phyloP scores from a whole-genome alignment of 441 rosid genomes.

The Syzygium malaccense region DNA sequence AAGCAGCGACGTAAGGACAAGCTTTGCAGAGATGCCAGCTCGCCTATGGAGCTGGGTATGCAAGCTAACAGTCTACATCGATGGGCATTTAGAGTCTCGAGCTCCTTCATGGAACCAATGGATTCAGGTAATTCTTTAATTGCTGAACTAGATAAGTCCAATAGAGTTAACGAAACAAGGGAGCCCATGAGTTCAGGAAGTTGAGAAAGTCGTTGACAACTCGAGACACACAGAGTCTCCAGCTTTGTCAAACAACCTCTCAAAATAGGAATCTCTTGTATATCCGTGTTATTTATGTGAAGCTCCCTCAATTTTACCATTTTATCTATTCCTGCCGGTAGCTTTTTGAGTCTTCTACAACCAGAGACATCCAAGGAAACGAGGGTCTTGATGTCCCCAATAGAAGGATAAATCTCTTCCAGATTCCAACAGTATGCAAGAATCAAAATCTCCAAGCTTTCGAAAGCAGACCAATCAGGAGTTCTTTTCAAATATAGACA shows the following conservation, averaged over 20 bases:
- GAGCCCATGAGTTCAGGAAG: neutral
- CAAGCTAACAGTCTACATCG: rapidly evolving
- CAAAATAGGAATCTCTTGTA: neutral
- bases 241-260: neutral
- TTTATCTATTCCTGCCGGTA: neutral
- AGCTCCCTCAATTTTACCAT: neutral
- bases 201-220: neutral
- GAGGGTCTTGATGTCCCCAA: neutral
- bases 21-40: neutral
- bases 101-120: neutral
- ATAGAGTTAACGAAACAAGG: neutral
- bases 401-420: too few relatives aligned
- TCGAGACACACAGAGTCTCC: neutral
- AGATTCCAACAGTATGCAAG: rapidly evolving
- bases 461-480: neutral
- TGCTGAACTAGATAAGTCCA: too few relatives aligned
- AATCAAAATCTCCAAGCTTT: neutral
- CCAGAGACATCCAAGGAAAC: neutral
- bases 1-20: rapidly evolving
- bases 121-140: neutral
- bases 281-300: neutral
- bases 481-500: too few relatives aligned
- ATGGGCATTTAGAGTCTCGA: neutral
- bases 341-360: neutral
- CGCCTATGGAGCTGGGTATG: neutral